Conservation (phyloP, 805 yeast genomes). For the Starmera caribaea region DNA sequence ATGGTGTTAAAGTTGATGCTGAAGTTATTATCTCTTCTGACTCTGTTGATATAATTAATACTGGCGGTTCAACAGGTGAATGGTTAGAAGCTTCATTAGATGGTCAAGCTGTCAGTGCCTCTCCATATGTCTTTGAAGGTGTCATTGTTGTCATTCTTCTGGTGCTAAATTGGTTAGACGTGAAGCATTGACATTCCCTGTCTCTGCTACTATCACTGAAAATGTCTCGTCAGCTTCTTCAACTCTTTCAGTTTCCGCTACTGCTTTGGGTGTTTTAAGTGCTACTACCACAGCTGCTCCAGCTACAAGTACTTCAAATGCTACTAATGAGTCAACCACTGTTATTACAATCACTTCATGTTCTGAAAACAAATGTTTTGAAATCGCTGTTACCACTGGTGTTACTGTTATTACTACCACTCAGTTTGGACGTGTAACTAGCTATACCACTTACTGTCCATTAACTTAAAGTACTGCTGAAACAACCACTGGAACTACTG, state of each 20-base stretch:
- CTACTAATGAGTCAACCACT: slow-evolving; percentile 1
- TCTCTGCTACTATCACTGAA: slow-evolving; percentile 1
- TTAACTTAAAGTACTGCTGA: not conserved
- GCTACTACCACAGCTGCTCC: too few relatives aligned
- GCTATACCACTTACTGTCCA: slow-evolving; percentile 7
- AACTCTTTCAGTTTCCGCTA: too few relatives aligned
- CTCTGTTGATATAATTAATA: slow-evolving; percentile 8
- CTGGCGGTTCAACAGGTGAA: slow-evolving; percentile 1
- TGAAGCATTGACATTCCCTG: not conserved
- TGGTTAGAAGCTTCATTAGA: not conserved
- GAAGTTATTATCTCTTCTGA: slow-evolving; percentile 4
- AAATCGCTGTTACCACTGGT: slow-evolving; percentile 16
- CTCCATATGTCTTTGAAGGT: not conserved
- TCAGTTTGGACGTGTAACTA: not conserved
- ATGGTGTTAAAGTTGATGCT: slow-evolving; percentile 4
- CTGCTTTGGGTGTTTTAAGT: too few relatives aligned
- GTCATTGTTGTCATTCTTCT: not conserved
- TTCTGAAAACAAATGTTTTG: slow-evolving; percentile 10
- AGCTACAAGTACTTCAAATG: too few relatives aligned
- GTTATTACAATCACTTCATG: slow-evolving; percentile 15
- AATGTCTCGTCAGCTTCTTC: too few relatives aligned
- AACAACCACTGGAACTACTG: too few relatives aligned
- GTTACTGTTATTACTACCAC: slow-evolving; percentile 8
- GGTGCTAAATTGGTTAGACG: slow-evolving; percentile 1
- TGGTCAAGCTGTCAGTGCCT: not conserved